phyloP scores from a whole-genome alignment of 1,284 basidiomycete genomes.

The Cerioporus squamosus region DNA sequence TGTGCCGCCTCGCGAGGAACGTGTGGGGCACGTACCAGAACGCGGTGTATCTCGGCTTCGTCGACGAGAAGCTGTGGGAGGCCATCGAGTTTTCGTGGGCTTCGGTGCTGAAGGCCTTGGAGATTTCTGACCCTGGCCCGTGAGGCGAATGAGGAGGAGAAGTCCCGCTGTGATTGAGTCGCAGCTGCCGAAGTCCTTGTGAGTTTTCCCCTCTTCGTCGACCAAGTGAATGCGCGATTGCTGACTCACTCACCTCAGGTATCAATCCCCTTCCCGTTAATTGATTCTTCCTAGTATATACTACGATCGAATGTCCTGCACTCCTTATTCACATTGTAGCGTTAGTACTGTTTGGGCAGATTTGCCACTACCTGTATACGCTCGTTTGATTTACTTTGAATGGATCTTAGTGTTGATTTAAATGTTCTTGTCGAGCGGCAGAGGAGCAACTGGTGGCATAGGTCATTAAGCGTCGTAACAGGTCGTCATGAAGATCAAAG shows the following conservation, averaged over 20 bases:
- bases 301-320: neutral
- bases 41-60: slow-evolving; percentile 21
- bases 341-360: neutral
- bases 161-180: too few species aligned
- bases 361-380: neutral
- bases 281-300: neutral
- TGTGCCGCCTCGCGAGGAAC: slow-evolving; percentile 14
- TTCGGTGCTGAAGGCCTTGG: slow-evolving; percentile 13
- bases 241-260: too few species aligned
- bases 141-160: too few species aligned
- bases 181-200: too few species aligned
- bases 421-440: neutral
- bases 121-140: neutral
- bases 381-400: too few species aligned
- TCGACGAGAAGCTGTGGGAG: slow-evolving; percentile 22
- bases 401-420: neutral
- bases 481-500: slow-evolving; percentile 11
- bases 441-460: slow-evolving; percentile 1
- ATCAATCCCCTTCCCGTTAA: neutral
- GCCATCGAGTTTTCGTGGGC: slow-evolving; percentile 21
- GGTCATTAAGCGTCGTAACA: slow-evolving; percentile 18
- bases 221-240: too few species aligned
- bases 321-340: neutral
- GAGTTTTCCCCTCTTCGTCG: too few species aligned
- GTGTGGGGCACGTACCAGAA: slow-evolving; percentile 19